Evolutionary conservation across 495 filamentous ascomycete species (phyloP).

Genomic region (Ascobolus immersus): DNA sequence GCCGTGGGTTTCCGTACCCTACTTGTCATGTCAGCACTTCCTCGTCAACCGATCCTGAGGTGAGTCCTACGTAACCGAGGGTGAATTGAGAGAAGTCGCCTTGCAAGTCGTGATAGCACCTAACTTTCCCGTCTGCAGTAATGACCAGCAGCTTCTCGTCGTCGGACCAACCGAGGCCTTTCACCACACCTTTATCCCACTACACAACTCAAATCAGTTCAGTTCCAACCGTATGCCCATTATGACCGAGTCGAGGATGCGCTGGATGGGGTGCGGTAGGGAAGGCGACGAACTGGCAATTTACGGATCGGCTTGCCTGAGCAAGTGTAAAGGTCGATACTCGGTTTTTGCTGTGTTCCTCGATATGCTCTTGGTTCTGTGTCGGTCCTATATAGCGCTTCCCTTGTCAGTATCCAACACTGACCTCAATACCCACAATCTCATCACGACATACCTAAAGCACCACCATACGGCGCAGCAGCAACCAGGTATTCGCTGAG

Average conservation of each 20-base stretch:
- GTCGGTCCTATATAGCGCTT: conserved; percentile 76
- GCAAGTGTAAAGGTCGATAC: conserved; percentile 83
- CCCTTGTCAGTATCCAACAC: not conserved
- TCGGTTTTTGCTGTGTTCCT: conserved; percentile 45
- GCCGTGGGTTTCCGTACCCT: conserved; percentile 64
- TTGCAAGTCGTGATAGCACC: conserved; percentile 76
- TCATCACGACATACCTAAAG: conserved; percentile 16
- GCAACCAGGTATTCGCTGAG: conserved; percentile 82
- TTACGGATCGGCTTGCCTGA: conserved; percentile 58
- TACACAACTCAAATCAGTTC: conserved; percentile 15
- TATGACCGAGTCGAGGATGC: not conserved
- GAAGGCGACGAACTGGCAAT: conserved; percentile 29
- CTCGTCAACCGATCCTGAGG: not conserved
- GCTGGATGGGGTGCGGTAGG: not conserved
- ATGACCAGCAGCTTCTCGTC: conserved; percentile 81
- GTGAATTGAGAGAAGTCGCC: conserved; percentile 89
- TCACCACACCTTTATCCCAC: conserved; percentile 81
- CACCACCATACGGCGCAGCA: conserved; percentile 84
- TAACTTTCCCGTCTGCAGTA: conserved; percentile 67
- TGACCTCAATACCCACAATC: not conserved
- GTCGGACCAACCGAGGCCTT: conserved; percentile 86
- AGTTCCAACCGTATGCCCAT: conserved; percentile 5
- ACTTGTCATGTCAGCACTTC: not conserved
- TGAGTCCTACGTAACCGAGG: conserved; percentile 43
- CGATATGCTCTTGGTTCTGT: conserved; percentile 53